Percentiles rank a stretch among this genome's conserved stretches.
phyloP scores from a whole-genome alignment of 257 asterid genomes.

The Apocynum venetum region DNA sequence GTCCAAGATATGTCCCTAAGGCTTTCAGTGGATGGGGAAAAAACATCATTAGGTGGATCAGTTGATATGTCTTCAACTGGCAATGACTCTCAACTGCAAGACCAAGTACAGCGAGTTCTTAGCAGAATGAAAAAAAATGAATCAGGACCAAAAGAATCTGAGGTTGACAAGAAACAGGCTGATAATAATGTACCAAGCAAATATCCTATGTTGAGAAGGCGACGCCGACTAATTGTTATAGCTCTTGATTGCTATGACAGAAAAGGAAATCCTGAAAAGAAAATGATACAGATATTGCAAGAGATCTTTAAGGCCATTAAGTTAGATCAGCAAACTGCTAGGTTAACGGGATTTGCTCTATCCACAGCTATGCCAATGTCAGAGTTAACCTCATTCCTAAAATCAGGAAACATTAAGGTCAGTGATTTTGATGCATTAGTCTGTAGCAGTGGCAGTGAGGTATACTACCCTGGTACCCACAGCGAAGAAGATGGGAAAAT shows the following conservation, averaged over 20 bases:
- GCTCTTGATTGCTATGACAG: conserved; percentile 74
- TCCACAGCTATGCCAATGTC: conserved; percentile 74
- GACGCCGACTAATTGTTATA: conserved; percentile 54
- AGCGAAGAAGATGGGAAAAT: conserved; percentile 51
- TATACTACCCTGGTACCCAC: conserved; percentile 59
- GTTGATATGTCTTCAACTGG: conserved; percentile 34
- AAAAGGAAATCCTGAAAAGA: conserved; percentile 55
- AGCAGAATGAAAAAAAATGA: conserved; percentile 61
- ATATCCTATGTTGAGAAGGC: conserved; percentile 64
- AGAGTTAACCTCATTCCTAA: conserved; percentile 49
- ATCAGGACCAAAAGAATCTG: conserved; percentile 28
- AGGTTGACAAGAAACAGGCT: conserved; percentile 29
- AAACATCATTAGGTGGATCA: conserved; percentile 49
- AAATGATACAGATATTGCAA: conserved; percentile 47
- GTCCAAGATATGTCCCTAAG: conserved; percentile 70
- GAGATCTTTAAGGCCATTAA: conserved; percentile 54
- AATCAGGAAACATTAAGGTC: conserved; percentile 44
- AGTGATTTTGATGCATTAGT: conserved; percentile 71
- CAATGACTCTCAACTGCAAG: conserved; percentile 42
- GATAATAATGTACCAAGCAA: conserved; percentile 44
- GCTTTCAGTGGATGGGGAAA: conserved; percentile 82
- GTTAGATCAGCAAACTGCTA: conserved; percentile 45
- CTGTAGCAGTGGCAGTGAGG: conserved; percentile 82
- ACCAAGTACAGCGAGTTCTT: conserved; percentile 62
- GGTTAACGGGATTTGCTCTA: conserved; percentile 55